Evolutionary conservation across 129 eudicot species (phyloP), one percentile per base, ranked within the genome.

Genomic region (Deinandra increscens): DNA sequence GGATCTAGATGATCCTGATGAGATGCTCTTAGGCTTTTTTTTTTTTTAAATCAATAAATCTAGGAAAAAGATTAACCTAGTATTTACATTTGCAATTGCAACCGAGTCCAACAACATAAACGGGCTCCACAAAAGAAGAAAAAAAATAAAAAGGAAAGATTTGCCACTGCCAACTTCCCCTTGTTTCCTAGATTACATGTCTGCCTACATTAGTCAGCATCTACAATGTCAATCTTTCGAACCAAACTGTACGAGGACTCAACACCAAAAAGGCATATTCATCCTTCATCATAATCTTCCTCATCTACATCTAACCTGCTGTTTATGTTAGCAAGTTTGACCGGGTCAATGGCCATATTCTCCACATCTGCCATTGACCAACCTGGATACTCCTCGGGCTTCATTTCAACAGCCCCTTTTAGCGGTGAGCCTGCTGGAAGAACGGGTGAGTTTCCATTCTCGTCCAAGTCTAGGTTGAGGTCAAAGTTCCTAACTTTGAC

Each of bases 281-380:
- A 78, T 51, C 76, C 71, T 70, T 60, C 94, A 68, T 87, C 94
- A 26, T 87, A 87, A 80, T 87, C 87, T 53, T 84, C 85, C 1
- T 86, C 85, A 34, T 86, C 91, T 41, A 83, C 91, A 15, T 74
- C 87, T 62, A 83, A 20, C 26, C 79, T 62, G 13, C 70, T 45
- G 61, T 84, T 79, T 39, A 81, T 54, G 29, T 75, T 58, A 4
- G 81, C 83, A 38, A 84, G 75, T 64, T 77, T 84, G 51, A 62
- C 23, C 12, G 89, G 83, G 54, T 80, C 85, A 31, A 76, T 74
- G 4, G 67, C 84, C 84, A 84, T 79, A 62, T 62, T 76, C 69
- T 84, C 83, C 39, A 84, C 71, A n/a, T 87, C 89, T 33, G 81
- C 72, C 34, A 87, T 67, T 13, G 84, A 84, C 89, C 89, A 84